phyloP scores from a whole-genome alignment of 2,329 filamentous ascomycete species.

The Pseudogymnoascus sp. region DNA sequence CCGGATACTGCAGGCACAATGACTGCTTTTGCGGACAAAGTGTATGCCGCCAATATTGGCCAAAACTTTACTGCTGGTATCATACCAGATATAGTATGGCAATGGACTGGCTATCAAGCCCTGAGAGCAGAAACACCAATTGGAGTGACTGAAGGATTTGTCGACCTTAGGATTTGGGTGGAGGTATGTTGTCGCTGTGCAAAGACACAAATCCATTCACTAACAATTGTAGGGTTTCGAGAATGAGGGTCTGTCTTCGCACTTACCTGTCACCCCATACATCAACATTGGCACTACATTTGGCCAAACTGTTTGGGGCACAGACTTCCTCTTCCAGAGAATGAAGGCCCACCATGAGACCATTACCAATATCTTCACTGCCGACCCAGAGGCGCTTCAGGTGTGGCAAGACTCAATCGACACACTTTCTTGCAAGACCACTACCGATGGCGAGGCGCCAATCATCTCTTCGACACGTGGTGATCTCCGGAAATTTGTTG shows the following conservation, averaged over 20 bases:
- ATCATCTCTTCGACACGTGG: neutral
- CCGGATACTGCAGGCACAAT: neutral
- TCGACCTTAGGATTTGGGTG: neutral
- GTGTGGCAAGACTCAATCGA: neutral
- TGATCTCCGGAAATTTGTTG: neutral
- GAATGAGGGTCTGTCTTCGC: neutral
- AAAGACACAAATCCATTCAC: neutral
- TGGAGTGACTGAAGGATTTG: neutral
- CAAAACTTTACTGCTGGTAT: neutral
- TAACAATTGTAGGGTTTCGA: neutral
- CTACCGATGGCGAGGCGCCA: neutral
- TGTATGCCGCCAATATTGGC: neutral
- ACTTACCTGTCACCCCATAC: neutral
- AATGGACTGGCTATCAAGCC: neutral
- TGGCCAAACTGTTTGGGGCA: neutral
- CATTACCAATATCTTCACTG: neutral
- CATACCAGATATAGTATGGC: neutral
- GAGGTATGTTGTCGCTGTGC: neutral
- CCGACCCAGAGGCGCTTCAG: neutral
- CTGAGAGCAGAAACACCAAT: neutral
- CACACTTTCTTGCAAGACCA: neutral
- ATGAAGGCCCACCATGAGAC: neutral
- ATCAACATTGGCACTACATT: slow-evolving; percentile 5
- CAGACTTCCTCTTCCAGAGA: neutral
- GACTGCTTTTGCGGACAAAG: neutral